Evolutionary conservation across 2,329 filamentous ascomycete species (phyloP).

Genomic region (Diaporthe velutina): DNA sequence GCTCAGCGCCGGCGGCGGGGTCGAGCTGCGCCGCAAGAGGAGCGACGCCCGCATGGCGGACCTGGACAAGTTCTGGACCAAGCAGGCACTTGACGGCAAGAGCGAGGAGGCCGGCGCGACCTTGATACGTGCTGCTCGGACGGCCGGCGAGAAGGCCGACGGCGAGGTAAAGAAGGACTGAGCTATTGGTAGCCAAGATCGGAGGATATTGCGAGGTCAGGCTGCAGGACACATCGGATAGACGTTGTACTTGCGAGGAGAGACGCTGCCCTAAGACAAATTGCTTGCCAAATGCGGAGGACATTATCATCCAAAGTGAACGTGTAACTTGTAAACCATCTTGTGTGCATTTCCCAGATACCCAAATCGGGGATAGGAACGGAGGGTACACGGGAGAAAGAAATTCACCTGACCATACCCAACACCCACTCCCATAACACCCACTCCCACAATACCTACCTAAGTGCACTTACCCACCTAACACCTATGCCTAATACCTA

Average conservation of each 20-base stretch:
- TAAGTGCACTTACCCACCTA: no score
- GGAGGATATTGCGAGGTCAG: neutral
- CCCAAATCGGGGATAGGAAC: no score
- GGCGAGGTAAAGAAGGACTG: slow-evolving; percentile 17
- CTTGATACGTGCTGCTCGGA: slow-evolving; percentile 46
- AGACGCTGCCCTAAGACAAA: neutral
- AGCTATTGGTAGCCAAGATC: neutral
- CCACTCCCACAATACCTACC: no score
- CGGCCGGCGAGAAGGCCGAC: neutral
- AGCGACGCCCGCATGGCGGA: slow-evolving; percentile 50
- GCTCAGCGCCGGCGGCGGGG: slow-evolving; percentile 42
- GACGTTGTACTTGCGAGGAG: neutral
- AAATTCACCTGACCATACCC: no score
- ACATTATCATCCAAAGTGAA: no score
- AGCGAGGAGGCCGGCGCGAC: slow-evolving; percentile 51
- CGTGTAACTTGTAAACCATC: neutral
- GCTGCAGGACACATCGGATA: neutral
- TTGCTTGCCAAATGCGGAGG: no score
- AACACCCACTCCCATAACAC: no score
- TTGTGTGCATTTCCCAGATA: no score
- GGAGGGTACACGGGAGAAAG: no score
- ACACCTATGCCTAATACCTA: no score
- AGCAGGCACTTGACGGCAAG: slow-evolving; percentile 54
- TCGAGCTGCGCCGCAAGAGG: slow-evolving; percentile 22
- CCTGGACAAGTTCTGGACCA: slow-evolving; percentile 57